Percentiles rank a stretch among this genome's conserved stretches.
Conservation (phyloP, 345 rosid genomes). For the Hibiscus trionum region DNA sequence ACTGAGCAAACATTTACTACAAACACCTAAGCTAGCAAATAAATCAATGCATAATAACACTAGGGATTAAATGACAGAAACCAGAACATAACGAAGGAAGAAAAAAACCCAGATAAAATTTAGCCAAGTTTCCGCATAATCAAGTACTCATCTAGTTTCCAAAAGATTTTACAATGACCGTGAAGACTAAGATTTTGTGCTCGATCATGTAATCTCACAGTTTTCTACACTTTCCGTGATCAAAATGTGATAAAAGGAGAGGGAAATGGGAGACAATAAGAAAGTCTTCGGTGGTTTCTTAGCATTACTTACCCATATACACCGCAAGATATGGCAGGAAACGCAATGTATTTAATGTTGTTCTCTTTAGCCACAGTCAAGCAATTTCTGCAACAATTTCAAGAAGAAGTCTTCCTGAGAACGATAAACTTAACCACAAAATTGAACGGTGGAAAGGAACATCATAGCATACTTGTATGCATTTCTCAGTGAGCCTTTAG, state of each 20-base stretch:
- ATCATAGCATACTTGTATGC: conserved; percentile 45
- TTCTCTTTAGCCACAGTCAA: conserved; percentile 69
- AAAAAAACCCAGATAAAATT: background rate
- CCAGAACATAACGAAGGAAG: no score
- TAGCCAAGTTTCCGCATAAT: background rate
- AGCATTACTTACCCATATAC: conserved; percentile 41
- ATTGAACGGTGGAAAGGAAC: background rate
- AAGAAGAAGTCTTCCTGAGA: background rate
- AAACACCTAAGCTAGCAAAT: background rate
- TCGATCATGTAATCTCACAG: background rate
- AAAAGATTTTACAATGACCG: background rate
- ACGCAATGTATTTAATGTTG: conserved; percentile 64
- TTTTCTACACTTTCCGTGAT: background rate
- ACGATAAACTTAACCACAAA: background rate
- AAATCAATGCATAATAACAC: background rate
- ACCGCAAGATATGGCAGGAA: conserved; percentile 88
- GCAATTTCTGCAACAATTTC: conserved; percentile 51
- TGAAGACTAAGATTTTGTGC: background rate
- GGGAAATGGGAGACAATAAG: background rate
- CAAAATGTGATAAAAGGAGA: background rate
- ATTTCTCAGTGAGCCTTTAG: conserved; percentile 43
- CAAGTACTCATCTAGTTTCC: background rate
- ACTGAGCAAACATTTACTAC: background rate
- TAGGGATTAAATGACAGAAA: background rate
- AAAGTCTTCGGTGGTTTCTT: background rate